Base-by-base conservation (phyloP, 306 rosid genomes). In the Abrus precatorius region DNA sequence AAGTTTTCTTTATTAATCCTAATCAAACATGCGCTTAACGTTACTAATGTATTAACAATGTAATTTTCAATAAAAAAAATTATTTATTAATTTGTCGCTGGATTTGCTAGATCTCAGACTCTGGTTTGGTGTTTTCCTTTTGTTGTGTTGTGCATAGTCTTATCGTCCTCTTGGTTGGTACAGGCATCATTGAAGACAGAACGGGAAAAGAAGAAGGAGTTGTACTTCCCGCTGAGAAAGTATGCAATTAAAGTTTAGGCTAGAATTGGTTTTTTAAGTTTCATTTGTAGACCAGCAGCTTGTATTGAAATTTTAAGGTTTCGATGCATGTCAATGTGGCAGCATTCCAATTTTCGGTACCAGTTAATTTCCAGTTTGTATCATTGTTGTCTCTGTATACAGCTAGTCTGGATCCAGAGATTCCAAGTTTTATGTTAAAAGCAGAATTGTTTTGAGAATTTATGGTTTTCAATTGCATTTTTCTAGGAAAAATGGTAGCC, bases 231-330 rank as follows among this genome's bases (percentile, higher is more conserved):
- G 1, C 7, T 85, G 83, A 92, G 98, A 83, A 94, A 94, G 88
- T 92, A 86, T 69, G 98, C 98, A 3, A 94, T 94, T 79, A 94
- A 94, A 89, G 96, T 92, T 68, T 94, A 94, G 87, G 88, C 50
- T 60, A 69, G 64, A 56, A 38, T 68, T 78, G 75, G 47, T 81
- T 75, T 36, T 20, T 68, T 12, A 32, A 36, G 68, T 62, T 76
- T 9, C 69, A 52, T 53, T 33, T 63, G 50, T 72, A 56, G 57
- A 45, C 52, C 62, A 0, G 30, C 30, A n/a, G 56, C 55, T 43
- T 80, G 28, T 66, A 40, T 61, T 49, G 82, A 74, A 72, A 72
- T 5, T 43, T 33, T 49, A n/a, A 41, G 40, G 14, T 69, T 53
- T 61, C 28, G 9, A 33, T 53, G 61, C 55, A 56, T 33, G 50